phyloP scores from a whole-genome alignment of 192 early-diverging fungal genomes.

The Tieghemiomyces parasiticus region DNA sequence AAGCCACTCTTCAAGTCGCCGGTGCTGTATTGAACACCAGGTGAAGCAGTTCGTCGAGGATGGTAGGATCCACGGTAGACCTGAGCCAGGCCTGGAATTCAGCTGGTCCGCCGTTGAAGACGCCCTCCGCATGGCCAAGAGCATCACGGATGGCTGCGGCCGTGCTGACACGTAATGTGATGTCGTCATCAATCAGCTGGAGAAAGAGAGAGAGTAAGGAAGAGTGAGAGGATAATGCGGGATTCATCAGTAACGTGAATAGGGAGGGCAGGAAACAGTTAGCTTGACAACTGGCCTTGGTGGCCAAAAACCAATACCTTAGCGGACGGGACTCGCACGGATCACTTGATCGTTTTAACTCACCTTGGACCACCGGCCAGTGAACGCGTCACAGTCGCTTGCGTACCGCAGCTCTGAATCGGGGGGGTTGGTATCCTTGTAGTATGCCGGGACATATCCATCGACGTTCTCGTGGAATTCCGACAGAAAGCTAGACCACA shows the following conservation, averaged over 20 bases:
- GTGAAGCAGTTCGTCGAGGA: neutral
- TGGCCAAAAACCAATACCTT: neutral
- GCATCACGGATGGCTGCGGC: neutral
- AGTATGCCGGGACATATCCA: neutral
- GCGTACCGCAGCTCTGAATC: neutral
- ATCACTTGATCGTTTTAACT: neutral
- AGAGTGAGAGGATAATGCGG: neutral
- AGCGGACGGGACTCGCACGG: too few species aligned
- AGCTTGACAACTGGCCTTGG: neutral
- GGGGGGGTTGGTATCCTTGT: neutral
- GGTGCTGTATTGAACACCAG: too few species aligned
- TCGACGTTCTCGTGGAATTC: neutral
- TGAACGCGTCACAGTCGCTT: neutral
- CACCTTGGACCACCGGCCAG: neutral
- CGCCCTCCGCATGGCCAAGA: neutral
- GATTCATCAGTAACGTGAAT: neutral
- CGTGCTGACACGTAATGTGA: neutral
- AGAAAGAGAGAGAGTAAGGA: neutral
- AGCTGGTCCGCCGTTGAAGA: neutral
- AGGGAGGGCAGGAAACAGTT: neutral
- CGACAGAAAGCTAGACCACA: neutral
- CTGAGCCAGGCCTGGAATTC: neutral
- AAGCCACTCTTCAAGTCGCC: too few species aligned
- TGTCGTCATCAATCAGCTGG: neutral
- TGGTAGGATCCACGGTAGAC: neutral